Evolutionary conservation across 2,329 filamentous ascomycete species (phyloP).

Genomic region (Nothophoma quercina): DNA sequence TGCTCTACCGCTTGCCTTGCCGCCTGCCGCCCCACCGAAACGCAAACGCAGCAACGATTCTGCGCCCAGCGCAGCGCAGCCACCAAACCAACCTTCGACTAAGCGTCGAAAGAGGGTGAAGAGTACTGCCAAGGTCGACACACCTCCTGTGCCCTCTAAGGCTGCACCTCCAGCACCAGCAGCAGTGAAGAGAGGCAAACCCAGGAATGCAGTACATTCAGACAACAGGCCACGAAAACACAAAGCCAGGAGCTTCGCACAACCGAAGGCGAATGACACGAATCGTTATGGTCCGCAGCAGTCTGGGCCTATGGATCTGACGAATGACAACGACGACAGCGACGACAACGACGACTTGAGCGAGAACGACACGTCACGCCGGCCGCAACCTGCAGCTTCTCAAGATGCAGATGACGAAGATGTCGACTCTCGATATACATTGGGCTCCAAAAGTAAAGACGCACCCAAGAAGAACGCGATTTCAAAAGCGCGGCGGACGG

Average conservation of each 20-base stretch:
- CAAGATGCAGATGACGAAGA: conserved; percentile 9
- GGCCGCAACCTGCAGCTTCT: not conserved
- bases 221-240: not conserved
- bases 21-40: not conserved
- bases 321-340: not conserved
- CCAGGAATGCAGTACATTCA: not conserved
- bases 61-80: conserved; percentile 1
- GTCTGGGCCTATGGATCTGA: not conserved
- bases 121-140: not conserved
- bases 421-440: conserved; percentile 11
- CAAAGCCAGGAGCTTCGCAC: not conserved
- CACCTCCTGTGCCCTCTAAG: not conserved
- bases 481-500: conserved; percentile 1
- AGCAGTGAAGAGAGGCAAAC: not conserved
- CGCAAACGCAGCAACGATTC: conserved; percentile 4
- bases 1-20: not conserved
- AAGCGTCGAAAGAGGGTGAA: conserved; percentile 14
- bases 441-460: conserved; percentile 4
- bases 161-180: not conserved
- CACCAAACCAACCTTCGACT: conserved; percentile 3
- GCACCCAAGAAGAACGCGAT: not conserved
- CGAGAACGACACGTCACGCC: not conserved
- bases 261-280: not conserved
- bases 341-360: conserved; percentile 11
- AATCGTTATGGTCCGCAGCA: not conserved